Conservation (phyloP, 345 rosid genomes). For the Pseudoturritis turrita region DNA sequence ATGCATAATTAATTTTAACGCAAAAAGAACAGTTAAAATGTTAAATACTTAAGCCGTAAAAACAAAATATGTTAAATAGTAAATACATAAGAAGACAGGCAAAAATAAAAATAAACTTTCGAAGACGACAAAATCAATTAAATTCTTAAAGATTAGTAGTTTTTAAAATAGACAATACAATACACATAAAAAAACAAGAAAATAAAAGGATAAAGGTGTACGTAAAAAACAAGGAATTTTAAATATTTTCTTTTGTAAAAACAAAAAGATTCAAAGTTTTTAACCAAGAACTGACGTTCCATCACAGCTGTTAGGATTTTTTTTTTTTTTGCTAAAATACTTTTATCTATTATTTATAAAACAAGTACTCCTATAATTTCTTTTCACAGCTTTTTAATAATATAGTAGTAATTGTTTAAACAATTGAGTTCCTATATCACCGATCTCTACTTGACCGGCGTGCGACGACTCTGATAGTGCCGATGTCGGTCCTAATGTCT, state of each 20-base stretch:
- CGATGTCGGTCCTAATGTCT: too few relatives aligned
- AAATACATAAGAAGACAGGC: not conserved
- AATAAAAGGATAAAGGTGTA: not conserved
- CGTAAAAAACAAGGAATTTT: not conserved
- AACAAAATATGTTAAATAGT: not conserved
- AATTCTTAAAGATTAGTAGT: not conserved
- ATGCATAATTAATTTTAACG: not conserved
- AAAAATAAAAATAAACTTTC: not conserved
- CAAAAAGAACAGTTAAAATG: constrained; percentile 7
- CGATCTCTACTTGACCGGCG: too few relatives aligned
- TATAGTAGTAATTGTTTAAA: not conserved
- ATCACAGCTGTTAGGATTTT: constrained; percentile 14
- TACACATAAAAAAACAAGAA: not conserved
- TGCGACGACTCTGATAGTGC: too few relatives aligned
- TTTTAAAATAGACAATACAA: not conserved
- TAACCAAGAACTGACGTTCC: not conserved
- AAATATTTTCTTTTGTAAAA: not conserved
- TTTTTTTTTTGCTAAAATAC: not conserved
- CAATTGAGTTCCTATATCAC: too few relatives aligned
- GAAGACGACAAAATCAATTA: not conserved
- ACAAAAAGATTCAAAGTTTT: not conserved
- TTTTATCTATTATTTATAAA: not conserved
- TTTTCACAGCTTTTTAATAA: not conserved
- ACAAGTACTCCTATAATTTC: too few relatives aligned
- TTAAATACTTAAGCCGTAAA: not conserved